Base-by-base conservation (phyloP, 345 rosid species). In the Eucalyptus curtisii region DNA sequence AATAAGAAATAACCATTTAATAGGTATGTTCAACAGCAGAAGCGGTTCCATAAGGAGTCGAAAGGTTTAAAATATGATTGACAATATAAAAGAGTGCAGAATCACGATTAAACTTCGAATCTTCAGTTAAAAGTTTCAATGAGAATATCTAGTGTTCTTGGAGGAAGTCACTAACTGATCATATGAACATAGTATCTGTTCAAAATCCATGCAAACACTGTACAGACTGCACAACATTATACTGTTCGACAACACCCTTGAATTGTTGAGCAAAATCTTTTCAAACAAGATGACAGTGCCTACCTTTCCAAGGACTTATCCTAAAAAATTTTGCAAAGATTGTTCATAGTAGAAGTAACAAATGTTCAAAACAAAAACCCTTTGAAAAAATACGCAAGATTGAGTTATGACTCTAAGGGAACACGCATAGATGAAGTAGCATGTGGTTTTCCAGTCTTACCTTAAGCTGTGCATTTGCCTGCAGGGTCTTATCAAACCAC, bases 401-500 rank as follows among this genome's bases (percentile, higher is more conserved):
- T 37, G 45, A 37, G 45, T 19, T 19, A 37, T 71, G 45, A 37
- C 81, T 71, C 11, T 71, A 20, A 71, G 45, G 45, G 13, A 71
- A 71, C 45, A 71, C 45, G 27, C 45, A 2, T 37, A 71, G 81
- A 71, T 71, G 8, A 71, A 19, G 81, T 37, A 37, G 45, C 27
- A 19, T 33, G 45, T 71, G 13, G 45, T 71, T 71, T 37, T 37
- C 81, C 81, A 71, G 45, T 71, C 45, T 16, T 5, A 95, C 99
- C 97, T 93, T 90, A 14, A 92, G 48, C 40, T 88, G 79, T 17
- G 95, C 95, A 91, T 92, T 92, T 48, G 90, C 92, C 2, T 95
- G 94, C 85, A 97, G 93, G 80, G 92, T 88, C 90, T 96, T 95
- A 89, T 89, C 91, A 84, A 95, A 25, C 99, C 99, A 98, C 37